Evolutionary conservation across 2,329 filamentous ascomycete genomes (phyloP).

Genomic region (Reticulascus tulasneorum): DNA sequence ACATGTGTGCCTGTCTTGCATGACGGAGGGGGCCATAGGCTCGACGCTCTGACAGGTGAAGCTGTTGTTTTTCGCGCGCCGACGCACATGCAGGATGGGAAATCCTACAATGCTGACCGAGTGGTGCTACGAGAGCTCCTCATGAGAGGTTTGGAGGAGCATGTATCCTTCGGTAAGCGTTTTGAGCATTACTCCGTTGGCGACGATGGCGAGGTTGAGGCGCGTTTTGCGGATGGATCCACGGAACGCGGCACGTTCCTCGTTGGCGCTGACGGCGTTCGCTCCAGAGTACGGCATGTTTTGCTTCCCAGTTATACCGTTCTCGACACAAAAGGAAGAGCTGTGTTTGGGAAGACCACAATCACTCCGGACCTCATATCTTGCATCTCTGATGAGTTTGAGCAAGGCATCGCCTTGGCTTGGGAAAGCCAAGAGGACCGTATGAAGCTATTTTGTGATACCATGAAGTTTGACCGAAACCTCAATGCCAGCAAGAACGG

Average conservation of each 20-base stretch:
- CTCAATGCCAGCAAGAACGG: neutral
- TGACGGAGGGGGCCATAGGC: neutral
- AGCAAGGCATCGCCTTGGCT: slow-evolving; percentile 21
- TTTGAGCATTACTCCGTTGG: slow-evolving; percentile 16
- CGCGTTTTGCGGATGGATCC: slow-evolving; percentile 28
- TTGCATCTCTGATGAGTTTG: slow-evolving; percentile 12
- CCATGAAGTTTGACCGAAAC: slow-evolving; percentile 11
- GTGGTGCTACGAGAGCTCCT: slow-evolving; percentile 28
- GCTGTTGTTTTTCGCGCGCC: neutral
- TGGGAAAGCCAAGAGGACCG: slow-evolving; percentile 11
- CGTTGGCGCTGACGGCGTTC: slow-evolving; percentile 34
- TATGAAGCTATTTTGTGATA: slow-evolving; percentile 9
- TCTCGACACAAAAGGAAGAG: slow-evolving; percentile 32
- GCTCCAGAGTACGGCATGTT: slow-evolving; percentile 31
- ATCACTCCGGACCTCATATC: slow-evolving; percentile 20
- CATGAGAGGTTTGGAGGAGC: slow-evolving; percentile 21
- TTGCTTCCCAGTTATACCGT: slow-evolving; percentile 26
- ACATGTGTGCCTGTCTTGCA: slow-evolving; percentile 1
- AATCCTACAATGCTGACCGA: slow-evolving; percentile 25
- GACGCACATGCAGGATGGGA: slow-evolving; percentile 1
- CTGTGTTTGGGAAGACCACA: slow-evolving; percentile 36
- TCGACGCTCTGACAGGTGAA: neutral
- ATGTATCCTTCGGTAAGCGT: slow-evolving; percentile 26
- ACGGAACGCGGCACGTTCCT: slow-evolving; percentile 25
- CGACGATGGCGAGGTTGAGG: slow-evolving; percentile 16